Conservation (phyloP, 495 filamentous ascomycete species). For the Podospora pseudocomata region DNA sequence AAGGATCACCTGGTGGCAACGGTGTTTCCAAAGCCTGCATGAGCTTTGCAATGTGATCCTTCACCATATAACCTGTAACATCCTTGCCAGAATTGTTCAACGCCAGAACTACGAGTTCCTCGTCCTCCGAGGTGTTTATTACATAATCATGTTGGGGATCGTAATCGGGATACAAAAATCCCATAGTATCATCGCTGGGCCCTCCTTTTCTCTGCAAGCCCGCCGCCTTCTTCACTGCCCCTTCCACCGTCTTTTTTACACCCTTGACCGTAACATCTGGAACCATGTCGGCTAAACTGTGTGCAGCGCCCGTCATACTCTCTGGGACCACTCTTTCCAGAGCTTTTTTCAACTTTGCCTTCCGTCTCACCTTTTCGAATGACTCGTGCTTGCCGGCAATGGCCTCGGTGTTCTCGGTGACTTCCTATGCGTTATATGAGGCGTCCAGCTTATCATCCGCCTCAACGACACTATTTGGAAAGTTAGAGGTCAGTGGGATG, state of each 20-base stretch:
- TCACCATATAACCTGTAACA: neutral
- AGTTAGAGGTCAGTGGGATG: neutral
- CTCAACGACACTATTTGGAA: conserved; percentile 43
- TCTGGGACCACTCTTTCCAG: neutral
- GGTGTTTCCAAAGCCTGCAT: neutral
- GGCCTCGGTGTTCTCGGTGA: neutral
- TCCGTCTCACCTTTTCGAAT: neutral
- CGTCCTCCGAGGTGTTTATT: neutral
- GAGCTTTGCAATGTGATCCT: neutral
- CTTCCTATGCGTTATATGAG: conserved; percentile 36
- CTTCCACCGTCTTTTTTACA: neutral
- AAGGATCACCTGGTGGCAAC: neutral
- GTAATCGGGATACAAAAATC: neutral
- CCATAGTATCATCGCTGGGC: neutral
- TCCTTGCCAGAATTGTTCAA: neutral
- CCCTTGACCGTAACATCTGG: neutral
- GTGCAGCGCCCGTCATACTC: neutral
- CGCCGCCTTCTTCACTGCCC: neutral
- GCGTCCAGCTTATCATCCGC: conserved; percentile 49
- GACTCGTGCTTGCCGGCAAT: neutral
- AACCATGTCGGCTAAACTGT: neutral
- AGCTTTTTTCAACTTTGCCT: neutral
- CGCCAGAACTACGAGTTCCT: neutral
- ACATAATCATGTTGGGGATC: neutral
- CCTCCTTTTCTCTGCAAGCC: neutral